Base-by-base conservation (phyloP, 768 basidiomycete species). In the Kwoniella heveanensis region DNA sequence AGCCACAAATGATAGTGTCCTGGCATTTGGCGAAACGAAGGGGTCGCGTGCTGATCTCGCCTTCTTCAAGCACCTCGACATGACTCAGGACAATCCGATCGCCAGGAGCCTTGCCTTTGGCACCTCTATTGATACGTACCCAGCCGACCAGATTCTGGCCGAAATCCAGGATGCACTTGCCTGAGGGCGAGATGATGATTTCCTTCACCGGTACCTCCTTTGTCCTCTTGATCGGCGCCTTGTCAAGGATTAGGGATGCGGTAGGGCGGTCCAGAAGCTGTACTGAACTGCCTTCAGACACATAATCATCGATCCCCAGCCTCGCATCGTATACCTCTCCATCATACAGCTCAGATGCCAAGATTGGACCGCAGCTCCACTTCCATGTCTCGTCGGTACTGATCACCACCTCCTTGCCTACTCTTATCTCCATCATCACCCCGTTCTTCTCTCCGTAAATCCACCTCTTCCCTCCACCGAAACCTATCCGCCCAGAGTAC, bases 121-220 rank as follows among this genome's bases (percentile, higher is more conserved):
- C 19, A n/a, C n/a, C n/a, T 10, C 37, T 9, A 39, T 39, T 39
- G 47, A 78, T 55, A 24, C 69, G 44, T 4, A 77, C 30, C 72
- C 73, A 73, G 19, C 77, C 77, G 0, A 74, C 76, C n/a, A 78
- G 56, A 54, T 78, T 78, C 55, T 78, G 75, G 15, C 77, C 77
- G 55, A 78, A 78, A 61, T 77, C 76, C 25, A 78, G 44, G 19
- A 77, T 62, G 8, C 29, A 66, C 50, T 76, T 73, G 13, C 77
- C 77, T 13, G 39, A 22, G 2, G 67, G 64, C 4, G 77, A 75
- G 13, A 52, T 75, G 68, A 77, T 75, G 27, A 77, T 39, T 36
- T 75, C 67, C 13, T 59, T 44, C 0, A 65, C 36, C 19, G 52
- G 39, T 47, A 75, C 46, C 24, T 57, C 57, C 46, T 58, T 24